Evolutionary conservation across 164 flowering plant species (phyloP).

Genomic region (Aristolochia contorta): DNA sequence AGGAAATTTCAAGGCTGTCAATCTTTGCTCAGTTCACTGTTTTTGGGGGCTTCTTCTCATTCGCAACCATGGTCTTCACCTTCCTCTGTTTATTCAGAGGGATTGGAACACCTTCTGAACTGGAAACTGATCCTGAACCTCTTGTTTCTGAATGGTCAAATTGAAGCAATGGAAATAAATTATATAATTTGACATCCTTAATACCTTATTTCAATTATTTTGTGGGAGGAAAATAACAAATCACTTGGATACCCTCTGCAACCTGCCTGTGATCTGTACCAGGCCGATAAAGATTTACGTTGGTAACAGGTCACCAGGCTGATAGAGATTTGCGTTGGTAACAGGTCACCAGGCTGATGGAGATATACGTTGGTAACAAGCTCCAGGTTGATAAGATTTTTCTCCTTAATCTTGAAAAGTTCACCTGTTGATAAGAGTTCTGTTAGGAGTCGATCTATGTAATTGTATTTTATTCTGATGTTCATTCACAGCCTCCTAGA

Average conservation of each 20-base stretch:
- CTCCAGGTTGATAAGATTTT: background rate
- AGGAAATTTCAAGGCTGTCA: slow-evolving; percentile 7
- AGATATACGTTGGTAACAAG: background rate
- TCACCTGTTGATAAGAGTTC: background rate
- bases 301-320: background rate
- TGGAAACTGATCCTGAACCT: slow-evolving; percentile 6
- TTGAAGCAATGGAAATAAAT: background rate
- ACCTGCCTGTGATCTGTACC: background rate
- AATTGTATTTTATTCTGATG: too few species aligned
- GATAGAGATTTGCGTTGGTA: too few species aligned
- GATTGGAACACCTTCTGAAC: background rate
- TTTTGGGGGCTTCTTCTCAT: slow-evolving; percentile 8
- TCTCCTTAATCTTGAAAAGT: background rate
- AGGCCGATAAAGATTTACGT: too few species aligned
- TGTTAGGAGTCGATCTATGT: background rate
- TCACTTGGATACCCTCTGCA: background rate
- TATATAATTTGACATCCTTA: background rate
- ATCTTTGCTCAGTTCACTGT: slow-evolving; percentile 5
- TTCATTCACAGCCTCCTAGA: too few species aligned
- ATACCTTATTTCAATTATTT: background rate
- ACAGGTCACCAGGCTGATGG: background rate
- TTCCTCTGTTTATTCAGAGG: background rate
- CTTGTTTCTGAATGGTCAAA: slow-evolving; percentile 3
- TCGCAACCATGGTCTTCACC: slow-evolving; percentile 3
- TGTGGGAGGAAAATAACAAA: background rate